Conservation (phyloP, 768 basidiomycete genomes). For the Lentinus brumalis region DNA sequence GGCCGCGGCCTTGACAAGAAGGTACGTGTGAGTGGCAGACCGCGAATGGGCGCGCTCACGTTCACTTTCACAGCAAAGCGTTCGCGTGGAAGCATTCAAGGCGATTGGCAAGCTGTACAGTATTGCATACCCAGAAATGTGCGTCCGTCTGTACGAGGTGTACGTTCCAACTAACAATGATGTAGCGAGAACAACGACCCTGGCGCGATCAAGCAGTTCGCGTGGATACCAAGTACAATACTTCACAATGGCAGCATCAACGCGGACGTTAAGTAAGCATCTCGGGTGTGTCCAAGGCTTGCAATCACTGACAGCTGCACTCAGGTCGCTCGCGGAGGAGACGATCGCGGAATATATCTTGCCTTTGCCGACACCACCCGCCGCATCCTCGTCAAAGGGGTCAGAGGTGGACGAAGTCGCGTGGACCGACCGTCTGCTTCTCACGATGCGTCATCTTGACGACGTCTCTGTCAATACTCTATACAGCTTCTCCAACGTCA, state of each 20-base stretch:
- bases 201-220: conserved; percentile 75
- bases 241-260: conserved; percentile 55
- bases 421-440: conserved; percentile 85
- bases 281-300: not conserved
- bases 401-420: conserved; percentile 71
- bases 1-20: conserved; percentile 85
- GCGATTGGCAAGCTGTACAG: conserved; percentile 78
- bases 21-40: conserved; percentile 40
- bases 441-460: conserved; percentile 68
- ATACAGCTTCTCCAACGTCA: conserved; percentile 63
- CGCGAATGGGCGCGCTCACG: not conserved
- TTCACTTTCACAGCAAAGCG: conserved; percentile 43
- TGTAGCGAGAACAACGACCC: conserved; percentile 78
- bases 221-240: conserved; percentile 88
- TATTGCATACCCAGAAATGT: conserved; percentile 91
- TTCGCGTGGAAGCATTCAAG: conserved; percentile 76
- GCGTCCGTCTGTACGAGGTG: conserved; percentile 31
- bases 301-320: not conserved
- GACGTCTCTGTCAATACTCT: conserved; percentile 59
- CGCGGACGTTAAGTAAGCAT: conserved; percentile 57
- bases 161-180: not conserved
- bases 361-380: conserved; percentile 62
- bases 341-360: conserved; percentile 76
- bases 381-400: conserved; percentile 45
- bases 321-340: conserved; percentile 64